Evolutionary conservation across 2,329 filamentous ascomycete genomes (phyloP).

Genomic region (Graphiopsis chlorocephala): DNA sequence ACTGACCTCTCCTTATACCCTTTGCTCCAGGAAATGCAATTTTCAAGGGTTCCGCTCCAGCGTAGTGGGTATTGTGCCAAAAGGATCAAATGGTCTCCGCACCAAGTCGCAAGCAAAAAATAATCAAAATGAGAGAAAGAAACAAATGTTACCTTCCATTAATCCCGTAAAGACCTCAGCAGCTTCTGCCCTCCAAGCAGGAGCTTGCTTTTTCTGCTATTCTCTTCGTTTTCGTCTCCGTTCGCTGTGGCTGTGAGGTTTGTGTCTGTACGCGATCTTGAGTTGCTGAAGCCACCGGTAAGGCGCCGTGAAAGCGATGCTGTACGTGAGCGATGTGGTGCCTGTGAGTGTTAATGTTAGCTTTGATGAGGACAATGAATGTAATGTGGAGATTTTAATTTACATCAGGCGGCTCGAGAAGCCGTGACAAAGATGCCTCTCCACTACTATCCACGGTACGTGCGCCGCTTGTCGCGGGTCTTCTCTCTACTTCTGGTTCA

Average conservation of each 20-base stretch:
- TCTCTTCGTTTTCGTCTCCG: constrained; percentile 30
- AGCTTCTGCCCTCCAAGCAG: constrained; percentile 44
- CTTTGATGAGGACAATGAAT: background rate
- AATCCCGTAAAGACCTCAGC: constrained; percentile 36
- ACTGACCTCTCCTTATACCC: background rate
- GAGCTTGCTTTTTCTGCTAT: constrained; percentile 40
- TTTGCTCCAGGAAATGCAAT: background rate
- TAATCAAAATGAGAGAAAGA: background rate
- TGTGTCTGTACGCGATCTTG: constrained; percentile 24
- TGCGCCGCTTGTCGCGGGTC: constrained; percentile 13
- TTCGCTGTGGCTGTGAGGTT: constrained; percentile 10
- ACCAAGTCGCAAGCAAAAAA: background rate
- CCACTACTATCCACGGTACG: background rate
- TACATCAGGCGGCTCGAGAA: constrained; percentile 5
- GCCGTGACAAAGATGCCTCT: background rate
- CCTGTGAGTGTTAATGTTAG: background rate
- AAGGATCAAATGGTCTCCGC: background rate
- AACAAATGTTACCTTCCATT: background rate
- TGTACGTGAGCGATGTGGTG: constrained; percentile 18
- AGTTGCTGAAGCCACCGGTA: constrained; percentile 31
- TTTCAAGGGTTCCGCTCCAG: background rate
- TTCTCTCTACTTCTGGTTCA: background rate
- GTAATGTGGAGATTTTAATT: background rate
- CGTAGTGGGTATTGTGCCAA: constrained; percentile 4
- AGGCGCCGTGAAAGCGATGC: constrained; percentile 29